Evolutionary conservation across 1,284 basidiomycete species (phyloP), one percentile per base, ranked within the genome.

Genomic region (Boletellus deceptivus): DNA sequence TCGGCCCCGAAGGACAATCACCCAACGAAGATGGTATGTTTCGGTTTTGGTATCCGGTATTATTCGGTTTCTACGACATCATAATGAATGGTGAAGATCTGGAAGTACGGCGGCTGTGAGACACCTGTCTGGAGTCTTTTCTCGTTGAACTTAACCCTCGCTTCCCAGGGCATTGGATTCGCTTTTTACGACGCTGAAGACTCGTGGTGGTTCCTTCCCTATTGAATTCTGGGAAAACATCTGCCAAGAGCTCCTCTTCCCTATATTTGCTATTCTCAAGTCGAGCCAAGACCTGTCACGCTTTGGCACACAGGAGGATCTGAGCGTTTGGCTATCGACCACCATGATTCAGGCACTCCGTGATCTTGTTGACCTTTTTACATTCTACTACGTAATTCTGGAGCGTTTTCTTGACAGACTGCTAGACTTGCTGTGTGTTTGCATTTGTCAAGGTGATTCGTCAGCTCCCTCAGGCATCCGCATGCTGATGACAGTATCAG

Each of bases 1-100:
- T 95, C 46, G 75, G 68, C 11, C 49, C 67, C 36, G 65, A 71
- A 34, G 66, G 65, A 20, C 67, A 71, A 46, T 60, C 70, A 54
- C 63, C 71, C 36, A 70, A 70, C 34, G 70, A 71, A 46, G 65
- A 71, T 8, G 65, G 49, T 18, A 94, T 94, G 89, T 86, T 96
- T 71, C 88, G 86, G 63, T 98, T 89, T 72, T 99, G 97, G 97
- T 95, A 93, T 75, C 97, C 97, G 0, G 86, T 95, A 4, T 76
- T 99, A 17, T 97, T 99, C 67, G 89, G 91, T 20, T 98, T 98
- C 75, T 98, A 97, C 73, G 97, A 99, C 70, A 95, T 99, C 55
- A 96, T 99, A 69, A 99, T 99, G 97, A 99, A 98, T 55, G 97
- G 94, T 14, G 98, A 99, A 71, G 97, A 99, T 67, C 76, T 99